These are phyloP conservation scores for Piloderma croceum DNA, from an alignment of 768 basidiomycete genomes.

Conservation along the genomic window DNA sequence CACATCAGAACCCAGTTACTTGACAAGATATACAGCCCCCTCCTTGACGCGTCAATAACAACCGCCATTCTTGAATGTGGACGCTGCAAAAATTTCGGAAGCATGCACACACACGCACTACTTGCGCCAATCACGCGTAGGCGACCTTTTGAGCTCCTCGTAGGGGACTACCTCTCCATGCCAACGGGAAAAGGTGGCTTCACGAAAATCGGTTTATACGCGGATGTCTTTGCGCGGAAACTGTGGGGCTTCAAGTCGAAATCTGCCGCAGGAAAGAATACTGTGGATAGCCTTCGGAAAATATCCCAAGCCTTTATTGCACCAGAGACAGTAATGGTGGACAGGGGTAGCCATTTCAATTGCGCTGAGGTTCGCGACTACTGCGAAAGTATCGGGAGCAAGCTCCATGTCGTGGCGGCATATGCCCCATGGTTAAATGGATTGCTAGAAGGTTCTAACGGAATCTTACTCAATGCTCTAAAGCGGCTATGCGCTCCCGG, in stretches of 20 bases:
- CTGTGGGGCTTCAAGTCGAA: slow-evolving; percentile 26
- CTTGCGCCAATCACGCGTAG: slow-evolving; percentile 31
- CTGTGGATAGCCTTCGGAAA: slow-evolving; percentile 10
- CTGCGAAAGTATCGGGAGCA: slow-evolving; percentile 9
- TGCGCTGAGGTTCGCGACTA: slow-evolving; percentile 10
- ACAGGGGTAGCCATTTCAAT: slow-evolving; percentile 22
- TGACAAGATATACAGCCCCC: slow-evolving; percentile 29
- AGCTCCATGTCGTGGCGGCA: slow-evolving; percentile 11
- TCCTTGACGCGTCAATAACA: slow-evolving; percentile 7
- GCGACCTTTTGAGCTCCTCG: slow-evolving; percentile 35
- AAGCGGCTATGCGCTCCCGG: slow-evolving; percentile 16
- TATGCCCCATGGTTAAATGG: slow-evolving; percentile 29
- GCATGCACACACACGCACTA: slow-evolving; percentile 26
- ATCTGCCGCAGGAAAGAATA: slow-evolving; percentile 23
- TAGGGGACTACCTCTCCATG: slow-evolving; percentile 24
- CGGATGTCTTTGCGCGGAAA: slow-evolving; percentile 16
- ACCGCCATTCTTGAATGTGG: slow-evolving; percentile 16
- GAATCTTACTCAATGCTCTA: slow-evolving; percentile 15
- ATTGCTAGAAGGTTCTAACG: slow-evolving; percentile 20
- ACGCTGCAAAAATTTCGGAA: slow-evolving; percentile 28
- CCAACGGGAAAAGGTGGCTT: slow-evolving; percentile 18
- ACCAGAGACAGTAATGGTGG: slow-evolving; percentile 17
- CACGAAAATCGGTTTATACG: slow-evolving; percentile 11
- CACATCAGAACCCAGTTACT: no score
- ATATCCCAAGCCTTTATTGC: slow-evolving; percentile 10